Evolutionary conservation across 2,329 filamentous ascomycete species (phyloP).

Genomic region (Cladophialophora psammophila): DNA sequence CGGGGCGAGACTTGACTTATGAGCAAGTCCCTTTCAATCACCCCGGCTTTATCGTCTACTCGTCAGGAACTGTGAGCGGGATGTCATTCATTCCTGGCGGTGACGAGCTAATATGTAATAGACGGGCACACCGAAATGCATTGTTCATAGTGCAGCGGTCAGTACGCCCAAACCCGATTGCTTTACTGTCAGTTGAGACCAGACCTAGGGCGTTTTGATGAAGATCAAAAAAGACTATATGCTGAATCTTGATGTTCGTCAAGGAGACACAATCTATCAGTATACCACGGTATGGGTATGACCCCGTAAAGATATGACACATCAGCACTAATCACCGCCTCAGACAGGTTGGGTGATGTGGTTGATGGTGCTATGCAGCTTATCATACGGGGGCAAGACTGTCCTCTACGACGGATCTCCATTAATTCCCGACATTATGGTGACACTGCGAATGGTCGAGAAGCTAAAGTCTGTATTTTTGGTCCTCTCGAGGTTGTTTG

Average conservation of each 20-base stretch:
- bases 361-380: constrained; percentile 58
- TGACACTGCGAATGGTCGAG: constrained; percentile 68
- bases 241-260: constrained; percentile 57
- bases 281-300: constrained; percentile 59
- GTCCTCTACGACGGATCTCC: constrained; percentile 83
- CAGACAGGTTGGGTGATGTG: constrained; percentile 81
- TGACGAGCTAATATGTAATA: background rate
- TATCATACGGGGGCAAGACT: constrained; percentile 66
- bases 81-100: background rate
- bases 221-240: constrained; percentile 63
- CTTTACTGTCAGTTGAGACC: background rate
- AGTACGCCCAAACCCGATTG: background rate
- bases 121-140: constrained; percentile 84
- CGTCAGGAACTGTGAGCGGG: constrained; percentile 66
- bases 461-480: constrained; percentile 67
- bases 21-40: constrained; percentile 72
- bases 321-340: background rate
- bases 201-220: constrained; percentile 19
- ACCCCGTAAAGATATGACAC: background rate
- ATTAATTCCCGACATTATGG: constrained; percentile 71
- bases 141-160: constrained; percentile 69
- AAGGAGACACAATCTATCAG: constrained; percentile 58
- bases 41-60: constrained; percentile 77
- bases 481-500: no score
- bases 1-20: constrained; percentile 43